Evolutionary conservation across 345 rosid species (phyloP).

Genomic region (Salix arbutifolia): DNA sequence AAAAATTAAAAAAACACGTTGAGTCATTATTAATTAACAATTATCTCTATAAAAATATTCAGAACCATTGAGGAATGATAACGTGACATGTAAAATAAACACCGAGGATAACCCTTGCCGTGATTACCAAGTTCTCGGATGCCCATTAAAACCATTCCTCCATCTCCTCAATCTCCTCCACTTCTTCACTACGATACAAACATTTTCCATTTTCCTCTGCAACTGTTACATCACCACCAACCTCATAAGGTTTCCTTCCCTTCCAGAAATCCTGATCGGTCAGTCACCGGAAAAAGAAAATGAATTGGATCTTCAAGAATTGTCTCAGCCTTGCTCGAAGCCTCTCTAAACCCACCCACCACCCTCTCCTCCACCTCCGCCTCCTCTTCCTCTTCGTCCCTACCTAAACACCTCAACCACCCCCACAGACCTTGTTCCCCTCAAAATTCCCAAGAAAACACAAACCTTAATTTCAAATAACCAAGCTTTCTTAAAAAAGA

Average conservation of each 20-base stretch:
- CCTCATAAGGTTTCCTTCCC: not conserved
- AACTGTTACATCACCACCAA: not conserved
- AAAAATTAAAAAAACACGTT: no score
- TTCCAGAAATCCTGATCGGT: constrained; percentile 6
- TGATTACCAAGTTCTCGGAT: no score
- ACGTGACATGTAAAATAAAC: no score
- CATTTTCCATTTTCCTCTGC: constrained; percentile 1
- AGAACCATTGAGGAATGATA: no score
- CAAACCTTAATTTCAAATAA: not conserved
- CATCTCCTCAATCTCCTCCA: not conserved
- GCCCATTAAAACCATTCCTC: not conserved
- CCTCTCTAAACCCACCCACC: constrained; percentile 43
- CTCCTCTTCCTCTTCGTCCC: constrained; percentile 80
- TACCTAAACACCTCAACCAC: constrained; percentile 36
- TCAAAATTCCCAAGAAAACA: not conserved
- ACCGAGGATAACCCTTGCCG: no score
- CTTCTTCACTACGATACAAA: not conserved
- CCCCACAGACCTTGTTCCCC: not conserved
- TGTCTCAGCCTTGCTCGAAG: constrained; percentile 25
- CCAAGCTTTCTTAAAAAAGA: not conserved
- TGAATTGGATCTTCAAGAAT: constrained; percentile 39
- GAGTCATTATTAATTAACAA: no score
- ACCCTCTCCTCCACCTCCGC: constrained; percentile 62
- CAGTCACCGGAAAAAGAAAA: constrained; percentile 20
- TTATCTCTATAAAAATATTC: no score